phyloP scores from a whole-genome alignment of 2,329 filamentous ascomycete genomes.

The Hortaea werneckii region DNA sequence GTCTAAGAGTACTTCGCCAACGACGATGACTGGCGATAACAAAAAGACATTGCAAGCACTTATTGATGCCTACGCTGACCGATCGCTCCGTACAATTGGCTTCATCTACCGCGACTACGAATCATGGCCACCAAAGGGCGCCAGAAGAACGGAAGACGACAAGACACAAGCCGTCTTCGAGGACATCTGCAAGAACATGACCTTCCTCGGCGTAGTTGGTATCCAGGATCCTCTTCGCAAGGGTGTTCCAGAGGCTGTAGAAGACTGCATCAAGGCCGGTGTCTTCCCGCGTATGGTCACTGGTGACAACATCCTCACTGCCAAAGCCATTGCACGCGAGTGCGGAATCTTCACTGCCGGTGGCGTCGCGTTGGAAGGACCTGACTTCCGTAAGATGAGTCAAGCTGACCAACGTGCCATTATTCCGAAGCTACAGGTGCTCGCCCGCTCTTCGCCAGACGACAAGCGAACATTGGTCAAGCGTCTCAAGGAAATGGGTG shows the following conservation, averaged over 20 bases:
- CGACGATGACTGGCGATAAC: conserved; percentile 47
- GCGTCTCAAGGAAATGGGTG: conserved; percentile 53
- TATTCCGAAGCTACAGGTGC: conserved; percentile 55
- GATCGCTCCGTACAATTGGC: conserved; percentile 75
- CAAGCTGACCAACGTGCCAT: conserved; percentile 40
- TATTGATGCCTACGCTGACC: conserved; percentile 67
- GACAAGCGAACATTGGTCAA: conserved; percentile 59
- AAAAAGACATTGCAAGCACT: conserved; percentile 51
- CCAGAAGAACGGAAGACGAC: conserved; percentile 50
- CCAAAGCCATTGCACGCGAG: conserved; percentile 61
- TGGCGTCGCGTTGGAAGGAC: conserved; percentile 36
- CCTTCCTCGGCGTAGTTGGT: conserved; percentile 60
- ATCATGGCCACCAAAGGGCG: conserved; percentile 61
- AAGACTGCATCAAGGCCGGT: conserved; percentile 56
- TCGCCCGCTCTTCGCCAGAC: conserved; percentile 59
- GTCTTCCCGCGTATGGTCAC: conserved; percentile 67
- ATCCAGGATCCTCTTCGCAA: conserved; percentile 65
- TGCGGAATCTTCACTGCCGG: conserved; percentile 52
- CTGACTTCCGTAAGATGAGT: conserved; percentile 34
- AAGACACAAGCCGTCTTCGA: conserved; percentile 54
- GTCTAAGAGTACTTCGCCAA: conserved; percentile 45
- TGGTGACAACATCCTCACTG: conserved; percentile 62
- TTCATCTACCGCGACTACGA: conserved; percentile 77
- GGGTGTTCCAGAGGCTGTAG: conserved; percentile 58
- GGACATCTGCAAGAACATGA: conserved; percentile 61